A percentile compares a stretch with the other conserved stretches of the same genome.
Evolutionary conservation across 2,329 filamentous ascomycete species (phyloP).

Genomic region (Trichoderma simmonsii): DNA sequence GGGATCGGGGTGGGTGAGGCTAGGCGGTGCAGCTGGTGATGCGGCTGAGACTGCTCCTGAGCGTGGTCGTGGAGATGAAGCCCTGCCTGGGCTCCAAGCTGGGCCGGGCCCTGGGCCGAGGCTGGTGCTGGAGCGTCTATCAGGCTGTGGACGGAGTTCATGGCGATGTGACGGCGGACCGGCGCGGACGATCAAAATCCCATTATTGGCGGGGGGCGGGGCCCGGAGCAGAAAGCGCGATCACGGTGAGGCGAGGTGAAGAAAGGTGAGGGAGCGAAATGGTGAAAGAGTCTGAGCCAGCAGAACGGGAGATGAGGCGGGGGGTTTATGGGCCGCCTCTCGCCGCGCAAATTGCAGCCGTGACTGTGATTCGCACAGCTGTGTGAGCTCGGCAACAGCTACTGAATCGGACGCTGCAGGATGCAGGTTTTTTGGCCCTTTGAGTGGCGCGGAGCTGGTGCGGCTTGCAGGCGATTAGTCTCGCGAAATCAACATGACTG

Average conservation of each 20-base stretch:
- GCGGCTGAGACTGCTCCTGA: conserved; percentile 13
- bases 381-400: background rate
- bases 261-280: conserved; percentile 17
- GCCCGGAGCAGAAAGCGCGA: conserved; percentile 12
- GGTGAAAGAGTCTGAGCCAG: conserved; percentile 8
- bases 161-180: conserved; percentile 26
- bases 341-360: conserved; percentile 1
- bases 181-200: conserved; percentile 19
- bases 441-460: conserved; percentile 3
- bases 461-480: conserved; percentile 12
- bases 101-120: conserved; percentile 12
- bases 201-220: conserved; percentile 20
- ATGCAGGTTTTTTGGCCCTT: conserved; percentile 4
- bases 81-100: conserved; percentile 13
- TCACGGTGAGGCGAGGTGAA: conserved; percentile 16
- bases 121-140: conserved; percentile 29
- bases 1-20: conserved; percentile 13
- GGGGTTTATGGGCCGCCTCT: conserved; percentile 13
- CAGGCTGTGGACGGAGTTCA: conserved; percentile 41
- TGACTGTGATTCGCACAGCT: conserved; percentile 3
- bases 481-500: background rate
- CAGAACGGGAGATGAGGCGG: background rate
- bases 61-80: conserved; percentile 15
- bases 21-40: conserved; percentile 11
- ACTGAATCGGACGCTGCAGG: conserved; percentile 13